Base-by-base conservation (phyloP, 1,284 basidiomycete genomes). In the Polyporus tsugae region DNA sequence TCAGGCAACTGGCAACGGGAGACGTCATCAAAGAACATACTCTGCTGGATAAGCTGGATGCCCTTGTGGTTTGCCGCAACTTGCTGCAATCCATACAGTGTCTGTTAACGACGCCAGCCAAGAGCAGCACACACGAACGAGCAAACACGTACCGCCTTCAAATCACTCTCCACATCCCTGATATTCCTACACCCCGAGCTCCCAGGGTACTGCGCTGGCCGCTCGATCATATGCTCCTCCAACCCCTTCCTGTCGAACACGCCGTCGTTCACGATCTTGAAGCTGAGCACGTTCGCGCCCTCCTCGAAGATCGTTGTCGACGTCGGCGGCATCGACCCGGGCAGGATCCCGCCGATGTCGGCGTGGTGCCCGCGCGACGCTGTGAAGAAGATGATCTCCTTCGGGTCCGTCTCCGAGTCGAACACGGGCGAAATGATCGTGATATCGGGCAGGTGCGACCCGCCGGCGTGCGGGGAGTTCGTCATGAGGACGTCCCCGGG, bases 11-110 rank as follows among this genome's bases (percentile, higher is more conserved):
- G 13, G 2, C 0, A 9, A 1, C 7, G 33, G 7, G 5, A 3
- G 4, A 33, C 35, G 17, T 39, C 9, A 25, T 6, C 3, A 36
- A 59, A 11, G 6, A 46, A 39, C 80, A 60, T 70, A 94, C 92
- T 88, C 55, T 90, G 88, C 76, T 90, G 90, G 66, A 96, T 89
- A 9, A 96, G 85, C 72, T 94, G 91, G 35, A 94, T 90, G 17
- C 96, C 97, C 82, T 98, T 98, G 80, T 97, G 90, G 78, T 98
- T 98, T 19, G 97, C 97, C 0, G 96, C 95, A 69, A 99, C 94
- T 91, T 98, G 96, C 89, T 94, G 67, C n/a, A 36, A 46, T 36
- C 39, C 53, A 61, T 22, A 4, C 52, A 15, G 33, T 4, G 3
- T 15, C 25, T 25, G n/a, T 36, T 36, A 17, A 33, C 10, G 22